phyloP scores from a whole-genome alignment of 1,284 basidiomycete species.

The Moesziomyces globuligerus region DNA sequence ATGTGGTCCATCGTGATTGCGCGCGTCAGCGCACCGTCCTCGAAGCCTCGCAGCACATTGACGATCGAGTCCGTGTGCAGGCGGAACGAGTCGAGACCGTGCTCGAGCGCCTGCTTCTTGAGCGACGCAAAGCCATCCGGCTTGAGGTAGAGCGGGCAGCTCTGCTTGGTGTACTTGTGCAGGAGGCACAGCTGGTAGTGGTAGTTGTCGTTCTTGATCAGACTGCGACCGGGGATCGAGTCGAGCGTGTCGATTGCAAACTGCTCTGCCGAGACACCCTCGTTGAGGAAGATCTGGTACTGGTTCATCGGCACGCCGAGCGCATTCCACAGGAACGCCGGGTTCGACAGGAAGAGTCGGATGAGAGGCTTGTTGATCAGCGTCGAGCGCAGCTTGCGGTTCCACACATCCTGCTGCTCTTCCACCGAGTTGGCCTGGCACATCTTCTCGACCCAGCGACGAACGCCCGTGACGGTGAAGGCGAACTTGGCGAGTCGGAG shows the following conservation, averaged over 20 bases:
- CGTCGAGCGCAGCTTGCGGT: slow-evolving; percentile 73
- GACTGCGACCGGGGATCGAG: slow-evolving; percentile 53
- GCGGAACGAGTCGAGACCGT: slow-evolving; percentile 75
- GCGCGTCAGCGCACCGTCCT: slow-evolving; percentile 59
- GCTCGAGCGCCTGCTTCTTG: slow-evolving; percentile 71
- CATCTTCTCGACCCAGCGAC: slow-evolving; percentile 73
- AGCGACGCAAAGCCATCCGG: slow-evolving; percentile 75
- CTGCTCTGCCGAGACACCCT: slow-evolving; percentile 71
- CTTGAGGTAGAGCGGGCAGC: slow-evolving; percentile 80
- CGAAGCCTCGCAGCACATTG: slow-evolving; percentile 72
- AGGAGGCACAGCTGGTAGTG: slow-evolving; percentile 71
- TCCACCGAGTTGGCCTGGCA: slow-evolving; percentile 73
- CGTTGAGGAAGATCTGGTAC: slow-evolving; percentile 76
- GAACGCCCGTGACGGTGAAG: slow-evolving; percentile 75
- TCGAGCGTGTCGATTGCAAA: slow-evolving; percentile 67
- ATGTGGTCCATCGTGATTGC: slow-evolving; percentile 82
- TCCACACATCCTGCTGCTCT: slow-evolving; percentile 78
- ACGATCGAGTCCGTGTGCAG: slow-evolving; percentile 82
- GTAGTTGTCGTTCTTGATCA: slow-evolving; percentile 65
- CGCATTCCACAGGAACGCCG: slow-evolving; percentile 81
- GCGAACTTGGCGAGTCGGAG: slow-evolving; percentile 76
- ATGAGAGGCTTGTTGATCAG: slow-evolving; percentile 77
- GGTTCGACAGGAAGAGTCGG: slow-evolving; percentile 71
- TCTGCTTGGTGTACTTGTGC: slow-evolving; percentile 76
- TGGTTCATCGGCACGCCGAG: slow-evolving; percentile 82